phyloP scores from a whole-genome alignment of 179 eudicot species.

The Silene coronaria region DNA sequence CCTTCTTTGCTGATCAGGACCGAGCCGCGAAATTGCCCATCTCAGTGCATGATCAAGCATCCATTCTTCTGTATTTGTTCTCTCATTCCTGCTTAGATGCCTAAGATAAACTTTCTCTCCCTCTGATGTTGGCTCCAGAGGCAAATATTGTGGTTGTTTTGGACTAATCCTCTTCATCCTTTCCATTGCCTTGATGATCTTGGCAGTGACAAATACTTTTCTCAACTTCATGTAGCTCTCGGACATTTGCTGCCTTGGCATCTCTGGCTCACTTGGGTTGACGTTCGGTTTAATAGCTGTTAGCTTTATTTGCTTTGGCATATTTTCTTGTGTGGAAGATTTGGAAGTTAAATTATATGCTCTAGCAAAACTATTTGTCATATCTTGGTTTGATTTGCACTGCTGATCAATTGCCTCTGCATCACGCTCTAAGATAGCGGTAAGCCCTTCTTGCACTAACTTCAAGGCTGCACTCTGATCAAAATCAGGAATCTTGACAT shows the following conservation, averaged over 20 bases:
- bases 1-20: conserved; percentile 72
- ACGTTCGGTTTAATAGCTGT: conserved; percentile 13
- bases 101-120: conserved; percentile 46
- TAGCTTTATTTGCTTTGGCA: conserved; percentile 5
- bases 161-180: conserved; percentile 44
- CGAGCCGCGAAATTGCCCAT: conserved; percentile 55
- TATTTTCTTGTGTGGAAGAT: conserved; percentile 18
- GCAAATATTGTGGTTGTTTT: conserved; percentile 24
- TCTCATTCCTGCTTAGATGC: conserved; percentile 52
- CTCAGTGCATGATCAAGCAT: conserved; percentile 86
- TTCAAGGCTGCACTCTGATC: conserved; percentile 42
- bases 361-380: conserved; percentile 6
- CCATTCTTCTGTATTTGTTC: conserved; percentile 77
- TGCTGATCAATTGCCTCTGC: conserved; percentile 51
- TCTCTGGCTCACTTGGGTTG: conserved; percentile 23
- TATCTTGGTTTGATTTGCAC: conserved; percentile 23
- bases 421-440: conserved; percentile 51
- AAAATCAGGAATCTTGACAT: conserved; percentile 22
- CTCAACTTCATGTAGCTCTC: conserved; percentile 60
- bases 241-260: conserved; percentile 24
- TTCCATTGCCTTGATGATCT: conserved; percentile 74
- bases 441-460: conserved; percentile 66
- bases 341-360: conserved; percentile 14
- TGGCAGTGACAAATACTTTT: conserved; percentile 54
- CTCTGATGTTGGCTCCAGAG: conserved; percentile 29